These are phyloP conservation scores for Phaseolus coccineus DNA, from an alignment of 331 rosid species.

Conservation along the genomic window DNA sequence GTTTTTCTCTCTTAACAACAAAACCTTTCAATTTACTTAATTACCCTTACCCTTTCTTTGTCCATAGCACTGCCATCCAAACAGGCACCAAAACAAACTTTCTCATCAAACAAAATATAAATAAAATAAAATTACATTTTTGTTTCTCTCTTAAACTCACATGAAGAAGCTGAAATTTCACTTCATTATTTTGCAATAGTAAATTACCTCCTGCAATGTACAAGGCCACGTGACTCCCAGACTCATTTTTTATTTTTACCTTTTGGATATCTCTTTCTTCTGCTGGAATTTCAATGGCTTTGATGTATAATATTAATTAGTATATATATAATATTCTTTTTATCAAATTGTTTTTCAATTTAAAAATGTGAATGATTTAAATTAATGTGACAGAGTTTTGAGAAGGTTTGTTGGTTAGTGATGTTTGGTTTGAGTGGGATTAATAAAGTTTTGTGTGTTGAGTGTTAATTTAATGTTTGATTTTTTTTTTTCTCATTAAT, in stretches of 20 bases:
- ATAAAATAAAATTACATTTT: conserved; percentile 47
- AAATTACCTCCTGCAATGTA: conserved; percentile 55
- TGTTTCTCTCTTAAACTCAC: conserved; percentile 14
- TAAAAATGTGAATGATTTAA: conserved; percentile 22
- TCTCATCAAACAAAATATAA: conserved; percentile 14
- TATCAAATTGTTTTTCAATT: conserved; percentile 45
- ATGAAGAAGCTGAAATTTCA: neutral
- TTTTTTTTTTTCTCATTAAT: conserved; percentile 6
- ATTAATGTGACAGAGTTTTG: neutral
- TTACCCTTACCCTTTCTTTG: conserved; percentile 29
- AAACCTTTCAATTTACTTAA: neutral
- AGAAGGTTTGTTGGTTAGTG: conserved; percentile 16
- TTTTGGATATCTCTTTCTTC: neutral
- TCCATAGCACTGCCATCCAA: conserved; percentile 25
- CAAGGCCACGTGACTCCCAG: conserved; percentile 57
- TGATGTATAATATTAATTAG: conserved; percentile 29
- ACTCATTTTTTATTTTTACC: conserved; percentile 50
- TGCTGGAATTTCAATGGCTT: conserved; percentile 56
- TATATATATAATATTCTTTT: conserved; percentile 51
- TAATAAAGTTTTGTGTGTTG: conserved; percentile 10
- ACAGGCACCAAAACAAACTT: conserved; percentile 24
- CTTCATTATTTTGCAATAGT: conserved; percentile 1
- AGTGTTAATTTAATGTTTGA: conserved; percentile 13
- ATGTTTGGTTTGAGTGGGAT: conserved; percentile 14
- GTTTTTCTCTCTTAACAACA: conserved; percentile 65